Evolutionary conservation across 768 basidiomycete genomes (phyloP).

Genomic region (Trametes gibbosa): DNA sequence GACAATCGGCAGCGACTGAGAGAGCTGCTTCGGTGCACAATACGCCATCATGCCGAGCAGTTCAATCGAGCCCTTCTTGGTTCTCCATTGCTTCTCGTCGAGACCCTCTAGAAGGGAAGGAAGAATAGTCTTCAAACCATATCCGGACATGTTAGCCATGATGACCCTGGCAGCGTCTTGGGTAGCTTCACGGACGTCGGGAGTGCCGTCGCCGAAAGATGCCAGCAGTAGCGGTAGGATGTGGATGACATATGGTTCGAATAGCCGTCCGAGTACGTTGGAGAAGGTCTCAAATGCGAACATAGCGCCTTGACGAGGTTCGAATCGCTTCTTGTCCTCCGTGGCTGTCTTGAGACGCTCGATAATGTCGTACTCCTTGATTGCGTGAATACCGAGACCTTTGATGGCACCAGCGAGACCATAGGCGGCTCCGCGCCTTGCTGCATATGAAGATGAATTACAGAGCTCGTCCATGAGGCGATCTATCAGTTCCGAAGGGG

Average conservation of each 20-base stretch:
- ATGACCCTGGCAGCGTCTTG: conserved; percentile 90
- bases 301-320: conserved; percentile 89
- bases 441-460: conserved; percentile 81
- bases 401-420: conserved; percentile 91
- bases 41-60: conserved; percentile 98
- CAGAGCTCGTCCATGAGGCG: conserved; percentile 75
- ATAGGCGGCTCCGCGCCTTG: conserved; percentile 95
- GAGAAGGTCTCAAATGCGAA: conserved; percentile 94
- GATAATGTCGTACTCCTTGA: conserved; percentile 84
- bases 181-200: conserved; percentile 91
- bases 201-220: conserved; percentile 80
- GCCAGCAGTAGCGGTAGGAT: conserved; percentile 81
- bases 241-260: conserved; percentile 89
- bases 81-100: conserved; percentile 98
- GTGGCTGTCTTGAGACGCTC: conserved; percentile 66
- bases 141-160: conserved; percentile 93
- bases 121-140: conserved; percentile 93
- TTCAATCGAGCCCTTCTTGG: conserved; percentile 97
- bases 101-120: conserved; percentile 86
- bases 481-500: conserved; percentile 66
- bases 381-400: conserved; percentile 81
- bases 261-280: conserved; percentile 78
- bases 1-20: conserved; percentile 91
- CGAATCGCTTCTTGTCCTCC: conserved; percentile 87
- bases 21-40: conserved; percentile 93